Percentiles rank a stretch among this genome's conserved stretches.
Evolutionary conservation across 768 basidiomycete species (phyloP).

Genomic region (Gloeostereum incarnatum): DNA sequence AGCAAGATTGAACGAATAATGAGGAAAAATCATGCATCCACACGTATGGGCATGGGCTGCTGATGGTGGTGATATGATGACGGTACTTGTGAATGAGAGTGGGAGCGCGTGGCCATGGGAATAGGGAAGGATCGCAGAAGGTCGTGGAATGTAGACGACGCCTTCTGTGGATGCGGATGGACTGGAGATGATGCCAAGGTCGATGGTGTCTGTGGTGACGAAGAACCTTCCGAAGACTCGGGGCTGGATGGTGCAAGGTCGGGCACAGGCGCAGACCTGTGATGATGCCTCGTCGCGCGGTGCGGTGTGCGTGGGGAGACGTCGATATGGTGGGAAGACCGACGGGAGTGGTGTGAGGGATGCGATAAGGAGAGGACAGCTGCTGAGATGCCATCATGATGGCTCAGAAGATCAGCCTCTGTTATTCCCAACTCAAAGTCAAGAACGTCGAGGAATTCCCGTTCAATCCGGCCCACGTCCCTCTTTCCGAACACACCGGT

Average conservation of each 20-base stretch:
- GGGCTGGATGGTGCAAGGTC: constrained; percentile 29
- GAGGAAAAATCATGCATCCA: no score
- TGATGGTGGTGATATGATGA: no score
- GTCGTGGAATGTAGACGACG: no score
- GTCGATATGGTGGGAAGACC: constrained; percentile 14
- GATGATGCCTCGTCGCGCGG: constrained; percentile 12
- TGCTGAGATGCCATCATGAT: constrained; percentile 25
- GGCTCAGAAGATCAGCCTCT: constrained; percentile 53
- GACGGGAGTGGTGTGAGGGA: constrained; percentile 12
- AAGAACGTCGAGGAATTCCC: constrained; percentile 74
- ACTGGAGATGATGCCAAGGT: constrained; percentile 15
- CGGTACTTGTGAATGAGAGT: no score
- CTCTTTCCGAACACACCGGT: constrained; percentile 77
- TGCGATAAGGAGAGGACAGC: constrained; percentile 14
- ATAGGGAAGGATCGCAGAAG: no score
- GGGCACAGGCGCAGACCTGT: constrained; percentile 25
- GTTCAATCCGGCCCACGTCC: constrained; percentile 73
- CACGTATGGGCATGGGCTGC: no score
- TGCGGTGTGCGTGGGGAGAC: constrained; percentile 10
- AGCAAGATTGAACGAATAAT: no score
- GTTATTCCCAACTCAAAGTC: constrained; percentile 63
- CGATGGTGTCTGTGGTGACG: constrained; percentile 18
- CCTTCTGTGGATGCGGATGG: neutral
- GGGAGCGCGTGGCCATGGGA: no score
- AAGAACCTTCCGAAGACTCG: constrained; percentile 16